Conservation (phyloP, 768 basidiomycete genomes). For the Tricholoma bakamatsutake region DNA sequence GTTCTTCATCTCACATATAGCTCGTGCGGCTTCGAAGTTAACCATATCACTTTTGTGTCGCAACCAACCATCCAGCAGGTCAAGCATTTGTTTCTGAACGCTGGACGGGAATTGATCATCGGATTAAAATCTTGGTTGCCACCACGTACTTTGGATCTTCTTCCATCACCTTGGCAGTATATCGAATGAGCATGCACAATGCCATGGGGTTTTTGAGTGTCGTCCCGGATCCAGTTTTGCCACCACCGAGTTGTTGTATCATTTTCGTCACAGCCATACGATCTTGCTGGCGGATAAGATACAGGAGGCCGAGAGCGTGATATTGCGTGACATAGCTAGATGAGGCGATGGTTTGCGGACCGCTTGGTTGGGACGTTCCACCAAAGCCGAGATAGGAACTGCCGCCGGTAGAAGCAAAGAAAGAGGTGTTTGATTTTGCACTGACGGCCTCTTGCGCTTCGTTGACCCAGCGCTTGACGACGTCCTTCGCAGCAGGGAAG, state of each 20-base stretch:
- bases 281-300: slow-evolving; percentile 94
- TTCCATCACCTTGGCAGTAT: slow-evolving; percentile 98
- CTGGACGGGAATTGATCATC: slow-evolving; percentile 34
- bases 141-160: slow-evolving; percentile 91
- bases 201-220: slow-evolving; percentile 95
- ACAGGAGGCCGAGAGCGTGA: slow-evolving; percentile 90
- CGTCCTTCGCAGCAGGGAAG: slow-evolving; percentile 88
- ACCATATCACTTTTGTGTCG: slow-evolving; percentile 99
- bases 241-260: slow-evolving; percentile 95
- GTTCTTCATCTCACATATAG: slow-evolving; percentile 93
- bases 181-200: slow-evolving; percentile 96
- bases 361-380: slow-evolving; percentile 44
- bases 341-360: slow-evolving; percentile 75
- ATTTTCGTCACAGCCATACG: slow-evolving; percentile 99
- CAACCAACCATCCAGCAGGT: slow-evolving; percentile 90
- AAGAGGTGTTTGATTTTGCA: slow-evolving; percentile 70
- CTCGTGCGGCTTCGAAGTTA: slow-evolving; percentile 96
- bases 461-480: slow-evolving; percentile 99
- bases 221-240: slow-evolving; percentile 77
- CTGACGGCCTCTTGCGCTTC: slow-evolving; percentile 96
- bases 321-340: slow-evolving; percentile 95
- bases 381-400: slow-evolving; percentile 75
- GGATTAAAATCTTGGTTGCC: background rate
- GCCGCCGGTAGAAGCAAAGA: slow-evolving; percentile 49
- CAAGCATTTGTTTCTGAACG: slow-evolving; percentile 87